phyloP scores from a whole-genome alignment of 2,329 filamentous ascomycete species.

The Alternaria panax region DNA sequence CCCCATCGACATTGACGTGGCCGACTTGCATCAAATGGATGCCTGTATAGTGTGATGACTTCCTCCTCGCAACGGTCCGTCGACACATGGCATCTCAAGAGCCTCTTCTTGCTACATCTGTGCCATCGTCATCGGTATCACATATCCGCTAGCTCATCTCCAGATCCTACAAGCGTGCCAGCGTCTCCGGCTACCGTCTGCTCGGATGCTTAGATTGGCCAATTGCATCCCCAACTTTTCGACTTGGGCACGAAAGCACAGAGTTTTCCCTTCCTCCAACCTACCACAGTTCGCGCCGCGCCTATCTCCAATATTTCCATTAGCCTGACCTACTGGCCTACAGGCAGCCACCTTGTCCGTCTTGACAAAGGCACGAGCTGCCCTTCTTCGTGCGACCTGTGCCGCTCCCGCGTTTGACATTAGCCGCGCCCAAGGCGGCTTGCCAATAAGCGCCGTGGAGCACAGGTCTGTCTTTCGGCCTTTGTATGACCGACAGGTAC shows the following conservation, averaged over 20 bases:
- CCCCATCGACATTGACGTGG: slow-evolving; percentile 35
- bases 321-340: not conserved
- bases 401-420: slow-evolving; percentile 25
- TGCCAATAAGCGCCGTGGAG: slow-evolving; percentile 14
- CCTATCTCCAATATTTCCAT: not conserved
- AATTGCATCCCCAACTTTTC: slow-evolving; percentile 5
- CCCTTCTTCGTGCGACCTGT: slow-evolving; percentile 12
- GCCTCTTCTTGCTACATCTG: slow-evolving; percentile 2
- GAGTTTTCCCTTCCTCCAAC: slow-evolving; percentile 1
- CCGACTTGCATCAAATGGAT: slow-evolving; percentile 34
- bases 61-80: slow-evolving; percentile 5
- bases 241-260: not conserved
- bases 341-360: slow-evolving; percentile 11
- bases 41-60: not conserved
- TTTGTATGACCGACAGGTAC: slow-evolving; percentile 12
- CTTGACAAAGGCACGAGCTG: slow-evolving; percentile 2
- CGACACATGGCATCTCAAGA: slow-evolving; percentile 17
- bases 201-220: slow-evolving; percentile 20
- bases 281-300: slow-evolving; percentile 9
- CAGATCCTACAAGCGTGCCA: slow-evolving; percentile 11
- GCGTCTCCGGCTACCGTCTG: slow-evolving; percentile 20
- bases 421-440: slow-evolving; percentile 23
- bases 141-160: slow-evolving; percentile 19
- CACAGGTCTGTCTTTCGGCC: slow-evolving; percentile 7
- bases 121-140: slow-evolving; percentile 8